Evolutionary conservation across 2,329 filamentous ascomycete genomes (phyloP).

Genomic region (Talaromyces amestolkiae): DNA sequence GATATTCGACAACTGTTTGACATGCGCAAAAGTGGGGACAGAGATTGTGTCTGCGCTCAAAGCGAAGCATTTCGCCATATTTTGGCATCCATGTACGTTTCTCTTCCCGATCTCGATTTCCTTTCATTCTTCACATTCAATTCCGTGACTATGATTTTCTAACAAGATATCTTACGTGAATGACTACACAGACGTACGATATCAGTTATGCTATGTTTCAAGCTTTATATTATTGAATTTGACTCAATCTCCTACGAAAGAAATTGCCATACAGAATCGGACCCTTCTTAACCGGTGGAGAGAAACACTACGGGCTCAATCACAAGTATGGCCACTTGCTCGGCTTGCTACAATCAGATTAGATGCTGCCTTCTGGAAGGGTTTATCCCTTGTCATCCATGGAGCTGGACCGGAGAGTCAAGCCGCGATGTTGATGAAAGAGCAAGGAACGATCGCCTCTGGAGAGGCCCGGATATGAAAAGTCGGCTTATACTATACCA

Average conservation of each 20-base stretch:
- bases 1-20: conserved; percentile 2
- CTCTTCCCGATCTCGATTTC: neutral
- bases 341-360: conserved; percentile 1
- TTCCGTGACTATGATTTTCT: neutral
- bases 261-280: conserved; percentile 1
- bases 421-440: neutral
- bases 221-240: conserved; percentile 5
- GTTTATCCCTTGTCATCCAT: neutral
- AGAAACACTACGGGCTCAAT: conserved; percentile 5
- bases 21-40: conserved; percentile 4
- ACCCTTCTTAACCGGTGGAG: neutral
- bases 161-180: neutral
- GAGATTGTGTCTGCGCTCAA: neutral
- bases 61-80: conserved; percentile 4
- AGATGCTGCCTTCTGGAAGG: conserved; percentile 3
- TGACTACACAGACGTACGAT: neutral
- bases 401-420: neutral
- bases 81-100: conserved; percentile 11
- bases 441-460: neutral
- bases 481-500: neutral
- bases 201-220: conserved; percentile 10
- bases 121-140: neutral
- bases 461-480: neutral
- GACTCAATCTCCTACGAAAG: neutral
- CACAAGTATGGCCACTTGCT: conserved; percentile 6